Base-by-base conservation (phyloP, 225 moss, liverwort and hornwort species). In the Physcomitrellopsis africana region DNA sequence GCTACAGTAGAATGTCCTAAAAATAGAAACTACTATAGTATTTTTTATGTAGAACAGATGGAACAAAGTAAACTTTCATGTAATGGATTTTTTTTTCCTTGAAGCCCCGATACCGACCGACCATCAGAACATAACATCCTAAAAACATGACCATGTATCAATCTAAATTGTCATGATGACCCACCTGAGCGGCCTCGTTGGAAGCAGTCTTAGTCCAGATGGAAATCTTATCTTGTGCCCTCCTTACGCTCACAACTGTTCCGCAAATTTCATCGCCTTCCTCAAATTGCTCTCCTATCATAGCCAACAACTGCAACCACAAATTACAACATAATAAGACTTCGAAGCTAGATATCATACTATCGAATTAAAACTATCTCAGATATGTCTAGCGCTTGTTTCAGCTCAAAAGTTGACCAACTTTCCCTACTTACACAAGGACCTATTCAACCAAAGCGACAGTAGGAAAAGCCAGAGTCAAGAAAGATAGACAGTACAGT, bases 191-290 rank as follows among this genome's bases (percentile, higher is more conserved):
- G 41, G 91, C 75, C 77, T 94, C 96, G 64, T 96, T 94, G 9
- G 94, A 88, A 10, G 96, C 94, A 37, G 92, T 96, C 81, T 96
- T 96, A 6, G 96, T 96, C 96, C 96, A 96, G 77, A 96, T 81
- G 17, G 96, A 94, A 32, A 96, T 84, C 85, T 91, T 96, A 53
- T 96, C 96, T 77, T 96, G 96, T 53, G 87, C 73, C 60, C 84
- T 85, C 74, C 96, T 86, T 11, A 94, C 92, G 76, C 96, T 96
- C 60, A 92, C 94, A 15, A 96, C 96, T 60, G 90, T 92, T 75
- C 94, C 94, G 70, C 96, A 96, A 29, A 96, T 92, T 55, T 96
- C 96, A 72, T 96, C 92, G 47, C 89, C 85, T 81, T 92, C 94
- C 5, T 94, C 96, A 67, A 96, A 96, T 78, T 94, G 96, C 86